Conservation (phyloP, 768 basidiomycete species). For the Russula brevipes region DNA sequence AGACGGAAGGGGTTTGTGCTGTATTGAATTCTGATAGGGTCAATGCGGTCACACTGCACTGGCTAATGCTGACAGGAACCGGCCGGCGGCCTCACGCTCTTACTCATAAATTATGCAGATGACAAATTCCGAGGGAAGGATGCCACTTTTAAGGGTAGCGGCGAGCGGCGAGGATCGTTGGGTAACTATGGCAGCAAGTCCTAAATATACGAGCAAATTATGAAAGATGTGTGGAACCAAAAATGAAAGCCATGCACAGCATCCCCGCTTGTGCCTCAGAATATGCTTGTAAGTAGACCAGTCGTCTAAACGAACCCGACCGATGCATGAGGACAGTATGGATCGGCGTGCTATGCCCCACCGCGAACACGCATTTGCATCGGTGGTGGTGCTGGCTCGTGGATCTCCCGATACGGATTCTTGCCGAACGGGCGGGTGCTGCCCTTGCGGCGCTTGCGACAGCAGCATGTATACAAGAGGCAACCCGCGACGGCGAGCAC, state of each 20-base stretch:
- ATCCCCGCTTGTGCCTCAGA: background rate
- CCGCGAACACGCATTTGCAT: conserved; percentile 29
- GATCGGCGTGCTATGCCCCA: conserved; percentile 6
- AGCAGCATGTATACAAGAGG: conserved; percentile 60
- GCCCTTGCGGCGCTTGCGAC: conserved; percentile 11
- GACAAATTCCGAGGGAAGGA: background rate
- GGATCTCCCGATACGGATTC: conserved; percentile 30
- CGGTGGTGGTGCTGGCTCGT: conserved; percentile 32
- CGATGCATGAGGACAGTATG: conserved; percentile 1
- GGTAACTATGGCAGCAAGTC: background rate
- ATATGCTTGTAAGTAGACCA: background rate
- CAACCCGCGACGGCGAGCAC: conserved; percentile 43
- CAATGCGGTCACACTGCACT: too few species aligned
- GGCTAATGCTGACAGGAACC: too few species aligned
- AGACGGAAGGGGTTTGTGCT: too few species aligned
- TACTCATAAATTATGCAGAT: background rate
- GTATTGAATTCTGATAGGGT: too few species aligned
- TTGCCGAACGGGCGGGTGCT: conserved; percentile 29
- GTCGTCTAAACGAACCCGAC: background rate
- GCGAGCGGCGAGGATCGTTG: background rate
- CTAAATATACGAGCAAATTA: background rate
- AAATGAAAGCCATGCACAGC: background rate
- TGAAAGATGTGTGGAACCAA: background rate
- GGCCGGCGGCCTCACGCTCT: background rate
- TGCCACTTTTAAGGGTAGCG: background rate